Percentiles rank a stretch among this genome's conserved stretches.
phyloP scores from a whole-genome alignment of 2,329 filamentous ascomycete genomes.

The Sclerotinia borealis region DNA sequence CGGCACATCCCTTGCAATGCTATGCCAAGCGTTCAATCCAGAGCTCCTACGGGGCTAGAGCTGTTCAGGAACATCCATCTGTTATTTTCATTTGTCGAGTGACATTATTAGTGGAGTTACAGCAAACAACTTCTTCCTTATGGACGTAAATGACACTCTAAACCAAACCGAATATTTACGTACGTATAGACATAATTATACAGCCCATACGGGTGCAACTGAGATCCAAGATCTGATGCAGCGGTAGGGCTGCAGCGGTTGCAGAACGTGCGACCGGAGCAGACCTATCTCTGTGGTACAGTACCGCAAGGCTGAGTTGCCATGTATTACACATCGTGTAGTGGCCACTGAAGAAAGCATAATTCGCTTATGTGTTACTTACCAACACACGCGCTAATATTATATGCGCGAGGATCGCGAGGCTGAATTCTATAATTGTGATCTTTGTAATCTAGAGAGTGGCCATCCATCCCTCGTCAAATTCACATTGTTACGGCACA shows the following conservation, averaged over 20 bases:
- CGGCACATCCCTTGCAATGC: not conserved
- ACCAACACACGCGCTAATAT: not conserved
- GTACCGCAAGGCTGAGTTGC: not conserved
- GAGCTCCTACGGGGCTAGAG: not conserved
- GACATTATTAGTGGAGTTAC: not conserved
- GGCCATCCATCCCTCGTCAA: not conserved
- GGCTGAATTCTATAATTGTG: slow-evolving; percentile 4
- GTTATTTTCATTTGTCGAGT: not conserved
- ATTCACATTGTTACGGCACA: not conserved
- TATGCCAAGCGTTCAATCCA: not conserved
- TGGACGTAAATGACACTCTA: not conserved
- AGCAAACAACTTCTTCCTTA: not conserved
- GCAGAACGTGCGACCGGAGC: not conserved
- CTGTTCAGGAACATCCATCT: not conserved
- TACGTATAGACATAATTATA: not conserved
- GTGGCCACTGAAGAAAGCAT: no score
- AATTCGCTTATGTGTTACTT: not conserved
- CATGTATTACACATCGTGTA: not conserved
- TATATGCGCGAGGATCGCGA: not conserved
- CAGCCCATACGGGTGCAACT: not conserved
- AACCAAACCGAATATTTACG: not conserved
- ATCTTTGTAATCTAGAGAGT: not conserved
- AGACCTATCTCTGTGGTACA: not conserved
- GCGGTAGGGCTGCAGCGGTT: not conserved
- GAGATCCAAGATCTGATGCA: not conserved